Evolutionary conservation across 208 protist genomes (phyloP), one percentile per base, ranked within the genome.

Genomic region (Lotmaria passim): DNA sequence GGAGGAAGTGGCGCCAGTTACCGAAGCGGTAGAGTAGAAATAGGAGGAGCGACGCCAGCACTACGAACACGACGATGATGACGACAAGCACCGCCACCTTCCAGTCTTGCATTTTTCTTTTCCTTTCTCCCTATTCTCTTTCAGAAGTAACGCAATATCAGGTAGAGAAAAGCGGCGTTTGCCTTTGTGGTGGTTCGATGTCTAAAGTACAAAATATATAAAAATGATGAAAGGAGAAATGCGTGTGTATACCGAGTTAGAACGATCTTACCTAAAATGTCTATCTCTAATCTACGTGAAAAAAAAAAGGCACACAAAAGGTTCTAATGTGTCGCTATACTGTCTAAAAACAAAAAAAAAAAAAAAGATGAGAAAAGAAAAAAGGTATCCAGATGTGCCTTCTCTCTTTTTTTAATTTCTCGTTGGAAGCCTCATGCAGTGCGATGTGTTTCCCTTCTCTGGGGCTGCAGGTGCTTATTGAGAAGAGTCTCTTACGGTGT

Each of bases 51-150:
- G 61, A 44, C 39, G 69, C 78, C 19, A 71, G 50, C 31, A 71
- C 51, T 41, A 90, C 48, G 50, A 91, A 86, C 28, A 86, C 66
- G 12, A 93, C 63, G 46, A 77, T 72, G 36, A 93, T 86, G 36
- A 85, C 75, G 33, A 93, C 67, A 14, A 93, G 48, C 34, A 91
- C 60, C 0, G 51, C 70, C 23, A 92, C 82, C 52, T 89, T 71
- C 68, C 75, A 85, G 24, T 73, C 78, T 55, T 85, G 44, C 85
- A 87, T 91, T 12, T 63, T 52, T 48, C 24, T n/a, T 3, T 2
- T 5, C 26, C 3, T 46, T 26, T 21, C n/a, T n/a, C n/a, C n/a
- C n/a, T n/a, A n/a, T n/a, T n/a, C n/a, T n/a, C n/a, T n/a, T n/a
- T n/a, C n/a, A n/a, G n/a, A n/a, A n/a, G n/a, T n/a, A n/a, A n/a